Percentiles rank a stretch among this genome's conserved stretches.
phyloP scores from a whole-genome alignment of 2,329 filamentous ascomycete genomes.

The Curvularia verruculosa region DNA sequence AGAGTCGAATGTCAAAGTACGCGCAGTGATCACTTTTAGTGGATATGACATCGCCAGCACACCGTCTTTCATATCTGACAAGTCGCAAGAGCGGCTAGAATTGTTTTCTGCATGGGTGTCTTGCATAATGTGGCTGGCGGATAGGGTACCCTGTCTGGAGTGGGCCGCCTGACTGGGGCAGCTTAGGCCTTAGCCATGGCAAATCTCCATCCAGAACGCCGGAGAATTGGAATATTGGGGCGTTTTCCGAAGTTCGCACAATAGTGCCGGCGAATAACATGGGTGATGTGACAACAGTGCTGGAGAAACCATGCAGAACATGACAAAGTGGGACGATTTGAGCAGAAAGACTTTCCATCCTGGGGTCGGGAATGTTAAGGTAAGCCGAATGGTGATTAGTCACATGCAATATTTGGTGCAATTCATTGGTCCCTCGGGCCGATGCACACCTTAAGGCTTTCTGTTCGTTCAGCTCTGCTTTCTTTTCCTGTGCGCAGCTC shows the following conservation, averaged over 20 bases:
- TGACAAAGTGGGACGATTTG: background rate
- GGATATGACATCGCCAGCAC: background rate
- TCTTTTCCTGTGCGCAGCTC: background rate
- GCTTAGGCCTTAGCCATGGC: background rate
- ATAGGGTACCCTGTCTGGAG: background rate
- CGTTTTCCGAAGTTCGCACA: background rate
- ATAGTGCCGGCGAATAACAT: background rate
- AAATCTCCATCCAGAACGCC: background rate
- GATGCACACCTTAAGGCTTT: background rate
- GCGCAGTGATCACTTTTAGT: background rate
- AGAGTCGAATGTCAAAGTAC: background rate
- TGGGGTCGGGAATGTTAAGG: background rate
- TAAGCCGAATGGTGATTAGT: background rate
- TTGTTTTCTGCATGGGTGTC: background rate
- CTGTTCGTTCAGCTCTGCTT: background rate
- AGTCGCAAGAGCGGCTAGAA: background rate
- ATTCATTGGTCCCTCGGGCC: background rate
- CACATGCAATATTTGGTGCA: background rate
- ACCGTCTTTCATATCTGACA: background rate
- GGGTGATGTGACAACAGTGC: background rate
- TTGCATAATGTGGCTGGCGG: background rate
- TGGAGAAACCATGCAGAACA: background rate
- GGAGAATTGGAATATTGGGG: background rate
- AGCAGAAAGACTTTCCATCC: background rate
- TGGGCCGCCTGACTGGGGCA: background rate